Percentiles rank a stretch among this genome's conserved stretches.
These are phyloP conservation scores for Saccharata proteae DNA, from an alignment of 2,329 filamentous ascomycete genomes.

Conservation along the genomic window DNA sequence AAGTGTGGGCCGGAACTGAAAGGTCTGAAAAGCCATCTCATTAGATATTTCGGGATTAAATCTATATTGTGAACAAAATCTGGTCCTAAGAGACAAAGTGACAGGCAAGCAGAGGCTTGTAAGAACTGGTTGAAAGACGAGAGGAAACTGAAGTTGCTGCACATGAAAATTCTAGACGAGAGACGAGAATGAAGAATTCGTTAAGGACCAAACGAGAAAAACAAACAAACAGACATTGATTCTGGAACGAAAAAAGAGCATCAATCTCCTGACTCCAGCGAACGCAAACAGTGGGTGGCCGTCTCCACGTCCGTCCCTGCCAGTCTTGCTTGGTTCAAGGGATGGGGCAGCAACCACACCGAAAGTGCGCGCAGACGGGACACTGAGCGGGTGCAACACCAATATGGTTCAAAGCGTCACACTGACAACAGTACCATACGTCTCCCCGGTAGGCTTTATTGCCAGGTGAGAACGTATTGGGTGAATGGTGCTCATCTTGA, in stretches of 20 bases:
- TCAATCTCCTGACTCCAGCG: no score
- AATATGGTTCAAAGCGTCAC: neutral
- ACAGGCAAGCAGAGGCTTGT: no score
- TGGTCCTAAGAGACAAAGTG: no score
- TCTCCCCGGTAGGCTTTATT: neutral
- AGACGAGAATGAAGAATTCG: no score
- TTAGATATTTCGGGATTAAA: no score
- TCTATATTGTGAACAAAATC: no score
- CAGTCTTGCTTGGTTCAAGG: neutral
- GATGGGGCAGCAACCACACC: neutral
- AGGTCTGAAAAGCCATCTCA: no score
- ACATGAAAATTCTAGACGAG: no score
- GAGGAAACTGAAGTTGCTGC: no score
- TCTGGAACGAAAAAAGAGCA: neutral
- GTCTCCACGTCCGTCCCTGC: neutral
- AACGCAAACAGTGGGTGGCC: no score
- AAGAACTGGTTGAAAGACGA: no score
- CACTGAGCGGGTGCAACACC: neutral
- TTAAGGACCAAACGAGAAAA: neutral
- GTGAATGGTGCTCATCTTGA: neutral
- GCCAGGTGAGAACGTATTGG: neutral
- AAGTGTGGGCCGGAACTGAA: no score
- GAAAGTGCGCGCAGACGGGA: neutral
- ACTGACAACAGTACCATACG: conserved; percentile 1
- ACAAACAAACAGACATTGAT: neutral